Base-by-base conservation (phyloP, 169 alveolate species). In the Theileria sp. region DNA sequence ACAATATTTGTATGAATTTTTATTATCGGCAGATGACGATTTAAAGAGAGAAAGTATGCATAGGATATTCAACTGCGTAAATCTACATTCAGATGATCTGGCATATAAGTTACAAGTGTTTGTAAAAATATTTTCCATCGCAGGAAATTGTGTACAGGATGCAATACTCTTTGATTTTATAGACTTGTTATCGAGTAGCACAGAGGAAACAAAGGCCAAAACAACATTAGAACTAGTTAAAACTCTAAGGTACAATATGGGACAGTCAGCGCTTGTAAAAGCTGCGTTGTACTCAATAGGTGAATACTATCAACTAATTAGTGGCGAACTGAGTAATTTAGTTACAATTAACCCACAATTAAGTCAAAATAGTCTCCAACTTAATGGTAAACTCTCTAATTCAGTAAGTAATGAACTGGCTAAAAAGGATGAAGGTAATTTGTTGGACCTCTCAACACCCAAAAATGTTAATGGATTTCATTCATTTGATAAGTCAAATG, bases 281-380 rank as follows among this genome's bases (percentile, higher is more conserved):
- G 96, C 94, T 17, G 89, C 96, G 34, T 73, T 95, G 19, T 96
- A 98, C 98, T 92, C 94, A 50, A 80, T 95, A 17, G 98, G 98
- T 4, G 98, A 96, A 77, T 94, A 87, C 71, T 88, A 86, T 8
- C 91, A 91, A 49, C 64, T 86, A 32, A 49, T 91, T 0, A 44
- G 21, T 36, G 62, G 25, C 0, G 17, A 15, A 15, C 30, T 17
- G 79, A 72, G 30, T 7, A 17, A 61, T 8, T 9, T 28, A 21
- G 13, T 19, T 21, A 44, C 10, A 8, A 44, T 38, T 15, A 26
- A 19, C 38, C 12, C 54, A 30, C 12, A 30, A 61, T 15, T 26
- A 61, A 13, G n/a, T 28, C 26, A 61, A 26, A 28, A 30, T 13
- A 61, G 12, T 12, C 8, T 61, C 38, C 19, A 8, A 61, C 34